These are phyloP conservation scores for Fistulinella cinereoalba DNA, from an alignment of 1,284 basidiomycete genomes.

Conservation along the genomic window DNA sequence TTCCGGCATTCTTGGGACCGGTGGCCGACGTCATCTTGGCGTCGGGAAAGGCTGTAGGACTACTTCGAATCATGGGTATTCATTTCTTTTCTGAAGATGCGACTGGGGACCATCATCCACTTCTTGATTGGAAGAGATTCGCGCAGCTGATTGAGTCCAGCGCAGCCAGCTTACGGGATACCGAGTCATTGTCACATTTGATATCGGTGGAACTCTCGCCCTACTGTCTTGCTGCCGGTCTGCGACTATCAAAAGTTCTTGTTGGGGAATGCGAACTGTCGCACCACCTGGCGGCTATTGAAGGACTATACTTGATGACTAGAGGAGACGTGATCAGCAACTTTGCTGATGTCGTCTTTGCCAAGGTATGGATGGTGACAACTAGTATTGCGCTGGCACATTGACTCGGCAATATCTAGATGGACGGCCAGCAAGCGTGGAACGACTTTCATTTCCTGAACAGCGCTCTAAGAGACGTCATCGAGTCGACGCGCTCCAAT, in stretches of 20 bases:
- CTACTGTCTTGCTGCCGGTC: conserved; percentile 55
- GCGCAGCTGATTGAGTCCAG: conserved; percentile 30
- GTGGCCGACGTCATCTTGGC: conserved; percentile 59
- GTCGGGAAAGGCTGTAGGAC: conserved; percentile 77
- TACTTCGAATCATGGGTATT: conserved; percentile 51
- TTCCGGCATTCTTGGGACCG: conserved; percentile 61
- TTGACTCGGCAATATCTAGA: conserved; percentile 42
- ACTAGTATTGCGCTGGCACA: not conserved
- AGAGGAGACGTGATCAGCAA: conserved; percentile 70
- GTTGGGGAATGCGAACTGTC: conserved; percentile 70
- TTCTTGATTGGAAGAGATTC: conserved; percentile 33
- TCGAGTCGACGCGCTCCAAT: conserved; percentile 48
- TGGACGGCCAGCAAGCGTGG: conserved; percentile 71
- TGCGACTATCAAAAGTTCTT: conserved; percentile 55
- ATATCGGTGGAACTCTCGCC: conserved; percentile 64
- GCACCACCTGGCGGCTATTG: conserved; percentile 67
- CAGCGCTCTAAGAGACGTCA: conserved; percentile 67
- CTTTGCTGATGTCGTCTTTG: conserved; percentile 69
- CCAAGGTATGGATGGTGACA: conserved; percentile 55
- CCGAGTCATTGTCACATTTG: conserved; percentile 57
- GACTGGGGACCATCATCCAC: conserved; percentile 11
- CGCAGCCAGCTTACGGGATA: conserved; percentile 39
- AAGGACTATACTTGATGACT: conserved; percentile 73
- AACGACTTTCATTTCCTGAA: conserved; percentile 83
- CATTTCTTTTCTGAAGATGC: conserved; percentile 24